Conservation (phyloP, 2,329 filamentous ascomycete genomes). For the Pestalotiopsis sp. region DNA sequence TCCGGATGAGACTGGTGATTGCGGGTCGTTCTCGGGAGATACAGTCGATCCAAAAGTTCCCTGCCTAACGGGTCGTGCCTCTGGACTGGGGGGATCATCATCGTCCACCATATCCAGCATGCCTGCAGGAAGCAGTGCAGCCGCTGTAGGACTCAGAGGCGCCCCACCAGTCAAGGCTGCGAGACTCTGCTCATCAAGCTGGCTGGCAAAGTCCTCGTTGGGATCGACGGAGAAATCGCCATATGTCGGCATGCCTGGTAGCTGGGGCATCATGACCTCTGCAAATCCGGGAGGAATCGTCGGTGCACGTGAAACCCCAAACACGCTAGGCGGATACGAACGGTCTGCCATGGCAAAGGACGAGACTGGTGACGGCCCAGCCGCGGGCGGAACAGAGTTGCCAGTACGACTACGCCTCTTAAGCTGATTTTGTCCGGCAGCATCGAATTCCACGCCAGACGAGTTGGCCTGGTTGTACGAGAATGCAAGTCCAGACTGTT, state of each 20-base stretch:
- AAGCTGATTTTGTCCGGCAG: slow-evolving; percentile 41
- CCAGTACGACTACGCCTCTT: slow-evolving; percentile 53
- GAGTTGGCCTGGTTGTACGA: slow-evolving; percentile 48
- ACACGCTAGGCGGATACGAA: slow-evolving; percentile 50
- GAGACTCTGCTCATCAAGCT: slow-evolving; percentile 64
- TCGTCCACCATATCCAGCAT: slow-evolving; percentile 65
- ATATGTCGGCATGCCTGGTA: slow-evolving; percentile 34
- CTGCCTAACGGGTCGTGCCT: slow-evolving; percentile 31
- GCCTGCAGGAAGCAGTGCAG: slow-evolving; percentile 72
- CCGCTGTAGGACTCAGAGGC: slow-evolving; percentile 77
- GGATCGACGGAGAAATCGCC: slow-evolving; percentile 33
- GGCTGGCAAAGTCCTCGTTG: slow-evolving; percentile 41
- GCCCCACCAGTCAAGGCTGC: slow-evolving; percentile 65
- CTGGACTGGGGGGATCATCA: slow-evolving; percentile 56
- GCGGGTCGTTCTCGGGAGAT: slow-evolving; percentile 49
- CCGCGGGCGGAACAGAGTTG: slow-evolving; percentile 47
- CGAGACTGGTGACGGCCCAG: slow-evolving; percentile 44
- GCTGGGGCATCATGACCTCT: slow-evolving; percentile 46
- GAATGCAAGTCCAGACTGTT: slow-evolving; percentile 45
- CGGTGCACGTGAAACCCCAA: slow-evolving; percentile 42
- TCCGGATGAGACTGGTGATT: slow-evolving; percentile 64
- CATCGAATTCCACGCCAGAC: slow-evolving; percentile 52
- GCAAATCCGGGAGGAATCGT: slow-evolving; percentile 52
- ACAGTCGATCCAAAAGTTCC: slow-evolving; percentile 39
- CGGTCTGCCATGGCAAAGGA: slow-evolving; percentile 42